Evolutionary conservation across 129 eudicot species (phyloP).

Genomic region (Lactuca saligna): DNA sequence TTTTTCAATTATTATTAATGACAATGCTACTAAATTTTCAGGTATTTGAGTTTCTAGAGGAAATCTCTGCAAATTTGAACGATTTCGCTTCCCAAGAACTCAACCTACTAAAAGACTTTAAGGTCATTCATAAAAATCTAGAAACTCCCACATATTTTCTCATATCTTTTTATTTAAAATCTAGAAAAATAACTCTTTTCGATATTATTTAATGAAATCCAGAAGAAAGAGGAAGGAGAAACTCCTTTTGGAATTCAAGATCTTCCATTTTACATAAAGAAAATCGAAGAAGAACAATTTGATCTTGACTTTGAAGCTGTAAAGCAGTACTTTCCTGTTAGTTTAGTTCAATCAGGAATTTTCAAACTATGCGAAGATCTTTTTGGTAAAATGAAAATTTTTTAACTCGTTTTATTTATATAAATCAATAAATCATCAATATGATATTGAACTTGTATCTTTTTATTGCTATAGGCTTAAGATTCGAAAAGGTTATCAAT

Average conservation of each 20-base stretch:
- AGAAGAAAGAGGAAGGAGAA: constrained; percentile 93
- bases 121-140: constrained; percentile 44
- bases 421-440: constrained; percentile 19
- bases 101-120: constrained; percentile 55
- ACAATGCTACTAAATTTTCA: constrained; percentile 24
- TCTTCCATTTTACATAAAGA: constrained; percentile 74
- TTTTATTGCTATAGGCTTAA: constrained; percentile 61
- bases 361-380: constrained; percentile 92
- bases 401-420: constrained; percentile 12
- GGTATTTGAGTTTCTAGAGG: constrained; percentile 90
- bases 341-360: constrained; percentile 79
- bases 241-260: constrained; percentile 80
- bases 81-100: constrained; percentile 81
- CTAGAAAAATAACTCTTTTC: constrained; percentile 2
- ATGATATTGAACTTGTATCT: constrained; percentile 8
- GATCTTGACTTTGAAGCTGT: constrained; percentile 81
- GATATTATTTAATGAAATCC: constrained; percentile 29
- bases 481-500: constrained; percentile 70
- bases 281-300: constrained; percentile 61
- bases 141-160: constrained; percentile 18
- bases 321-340: constrained; percentile 77
- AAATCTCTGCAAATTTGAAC: constrained; percentile 69
- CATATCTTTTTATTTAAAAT: background rate
- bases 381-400: constrained; percentile 49
- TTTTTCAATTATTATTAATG: constrained; percentile 5